Conservation (phyloP, 768 basidiomycete species). For the Aureoboletus auriporus region DNA sequence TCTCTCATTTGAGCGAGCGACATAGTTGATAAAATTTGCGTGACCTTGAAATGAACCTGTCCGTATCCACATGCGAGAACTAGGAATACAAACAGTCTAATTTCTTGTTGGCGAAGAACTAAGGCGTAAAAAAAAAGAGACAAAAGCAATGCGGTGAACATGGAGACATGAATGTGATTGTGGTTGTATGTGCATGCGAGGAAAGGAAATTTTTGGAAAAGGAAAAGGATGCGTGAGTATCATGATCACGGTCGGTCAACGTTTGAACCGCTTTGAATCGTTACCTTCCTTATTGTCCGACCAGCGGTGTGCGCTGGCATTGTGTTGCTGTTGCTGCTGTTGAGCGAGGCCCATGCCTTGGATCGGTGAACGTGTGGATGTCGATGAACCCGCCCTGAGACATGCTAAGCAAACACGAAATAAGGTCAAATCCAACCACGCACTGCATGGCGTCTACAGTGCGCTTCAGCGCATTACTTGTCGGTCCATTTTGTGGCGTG, state of each 20-base stretch:
- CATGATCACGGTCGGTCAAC: constrained; percentile 16
- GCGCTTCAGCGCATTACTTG: constrained; percentile 28
- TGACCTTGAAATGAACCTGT: too few species aligned
- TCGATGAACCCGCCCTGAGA: constrained; percentile 16
- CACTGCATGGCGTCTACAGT: constrained; percentile 32
- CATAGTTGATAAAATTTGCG: too few species aligned
- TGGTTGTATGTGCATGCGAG: too few species aligned
- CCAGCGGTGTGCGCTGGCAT: constrained; percentile 13
- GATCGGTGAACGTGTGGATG: constrained; percentile 15
- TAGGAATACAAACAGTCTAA: too few species aligned
- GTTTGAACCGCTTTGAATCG: constrained; percentile 40
- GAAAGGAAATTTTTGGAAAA: too few species aligned
- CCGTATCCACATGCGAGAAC: too few species aligned
- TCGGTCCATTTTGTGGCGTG: constrained; percentile 2
- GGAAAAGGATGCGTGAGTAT: too few species aligned
- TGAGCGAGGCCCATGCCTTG: constrained; percentile 40
- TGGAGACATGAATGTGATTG: too few species aligned
- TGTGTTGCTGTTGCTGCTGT: constrained; percentile 22
- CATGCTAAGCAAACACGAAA: not conserved
- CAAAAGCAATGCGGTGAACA: too few species aligned
- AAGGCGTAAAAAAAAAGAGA: too few species aligned
- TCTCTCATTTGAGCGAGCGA: too few species aligned
- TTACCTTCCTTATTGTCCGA: constrained; percentile 22
- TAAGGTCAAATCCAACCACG: not conserved
- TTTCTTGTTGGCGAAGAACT: too few species aligned